Percentiles rank a stretch among this genome's conserved stretches.
Evolutionary conservation across 352 stramenopile genomes (phyloP).

Genomic region (Phytophthora megakarya): DNA sequence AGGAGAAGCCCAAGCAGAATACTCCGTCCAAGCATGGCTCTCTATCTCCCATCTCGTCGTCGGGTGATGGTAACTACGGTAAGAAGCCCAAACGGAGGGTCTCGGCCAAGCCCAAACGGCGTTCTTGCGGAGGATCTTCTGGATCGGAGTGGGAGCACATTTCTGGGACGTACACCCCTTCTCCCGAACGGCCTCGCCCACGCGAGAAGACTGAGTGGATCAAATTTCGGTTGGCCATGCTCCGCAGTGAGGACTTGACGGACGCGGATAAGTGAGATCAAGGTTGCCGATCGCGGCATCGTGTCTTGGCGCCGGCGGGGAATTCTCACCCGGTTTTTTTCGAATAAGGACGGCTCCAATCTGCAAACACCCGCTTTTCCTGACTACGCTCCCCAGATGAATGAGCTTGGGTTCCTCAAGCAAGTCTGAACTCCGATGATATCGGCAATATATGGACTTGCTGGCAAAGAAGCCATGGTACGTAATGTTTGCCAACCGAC

Average conservation of each 20-base stretch:
- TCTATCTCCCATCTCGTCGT: too few species aligned
- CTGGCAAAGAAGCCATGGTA: neutral
- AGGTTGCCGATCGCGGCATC: neutral
- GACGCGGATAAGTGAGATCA: neutral
- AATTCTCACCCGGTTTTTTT: neutral
- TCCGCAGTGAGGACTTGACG: neutral
- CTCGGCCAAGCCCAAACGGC: too few species aligned
- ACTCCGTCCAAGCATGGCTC: too few species aligned
- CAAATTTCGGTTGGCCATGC: neutral
- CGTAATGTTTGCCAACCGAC: neutral
- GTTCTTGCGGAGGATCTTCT: too few species aligned
- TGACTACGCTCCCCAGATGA: neutral
- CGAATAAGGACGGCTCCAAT: neutral
- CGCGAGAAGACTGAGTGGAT: neutral
- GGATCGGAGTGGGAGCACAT: too few species aligned
- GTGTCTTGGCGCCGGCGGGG: neutral
- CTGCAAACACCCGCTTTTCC: too few species aligned
- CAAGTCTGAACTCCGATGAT: neutral
- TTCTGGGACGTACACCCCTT: too few species aligned
- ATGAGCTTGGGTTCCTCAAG: neutral
- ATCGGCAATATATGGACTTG: neutral
- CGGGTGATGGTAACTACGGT: too few species aligned
- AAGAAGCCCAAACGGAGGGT: too few species aligned
- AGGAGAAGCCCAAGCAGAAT: too few species aligned
- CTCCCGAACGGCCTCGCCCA: neutral